Percentiles rank a stretch among this genome's conserved stretches.
Evolutionary conservation across 2,329 filamentous ascomycete genomes (phyloP).

Genomic region (Ilyonectria sp.): DNA sequence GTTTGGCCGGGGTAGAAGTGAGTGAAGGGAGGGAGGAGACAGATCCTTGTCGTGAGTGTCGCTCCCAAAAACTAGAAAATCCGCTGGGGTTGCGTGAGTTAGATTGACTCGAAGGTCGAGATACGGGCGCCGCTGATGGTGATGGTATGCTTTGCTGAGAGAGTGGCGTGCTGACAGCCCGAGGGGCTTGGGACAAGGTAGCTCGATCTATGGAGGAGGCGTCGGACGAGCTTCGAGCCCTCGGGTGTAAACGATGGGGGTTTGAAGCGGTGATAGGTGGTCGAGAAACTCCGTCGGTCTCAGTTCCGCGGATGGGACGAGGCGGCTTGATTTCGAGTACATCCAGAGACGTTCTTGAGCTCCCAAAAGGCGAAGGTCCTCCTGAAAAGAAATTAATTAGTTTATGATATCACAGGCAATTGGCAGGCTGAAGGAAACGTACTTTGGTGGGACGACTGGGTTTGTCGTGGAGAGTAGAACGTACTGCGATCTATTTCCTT

Average conservation of each 20-base stretch:
- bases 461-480: slow-evolving; percentile 53
- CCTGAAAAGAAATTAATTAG: slow-evolving; percentile 9
- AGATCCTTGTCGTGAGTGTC: slow-evolving; percentile 40
- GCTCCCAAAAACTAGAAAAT: slow-evolving; percentile 24
- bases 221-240: slow-evolving; percentile 45
- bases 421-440: slow-evolving; percentile 41
- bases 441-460: slow-evolving; percentile 57
- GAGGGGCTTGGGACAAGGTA: slow-evolving; percentile 34
- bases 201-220: slow-evolving; percentile 47
- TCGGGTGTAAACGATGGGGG: slow-evolving; percentile 33
- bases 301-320: not conserved
- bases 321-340: slow-evolving; percentile 50
- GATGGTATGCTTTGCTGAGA: slow-evolving; percentile 46
- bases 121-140: slow-evolving; percentile 35
- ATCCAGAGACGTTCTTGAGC: slow-evolving; percentile 57
- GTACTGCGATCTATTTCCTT: slow-evolving; percentile 58
- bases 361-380: slow-evolving; percentile 51
- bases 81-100: slow-evolving; percentile 16
- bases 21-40: slow-evolving; percentile 41
- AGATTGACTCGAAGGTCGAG: slow-evolving; percentile 3
- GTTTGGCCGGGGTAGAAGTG: slow-evolving; percentile 32
- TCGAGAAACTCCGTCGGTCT: slow-evolving; percentile 13
- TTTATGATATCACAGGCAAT: slow-evolving; percentile 37
- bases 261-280: slow-evolving; percentile 4
- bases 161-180: slow-evolving; percentile 26